A percentile compares a stretch with the other conserved stretches of the same genome.
These are phyloP conservation scores for Naganishia cerealis DNA, from an alignment of 1,284 basidiomycete species.

Conservation along the genomic window DNA sequence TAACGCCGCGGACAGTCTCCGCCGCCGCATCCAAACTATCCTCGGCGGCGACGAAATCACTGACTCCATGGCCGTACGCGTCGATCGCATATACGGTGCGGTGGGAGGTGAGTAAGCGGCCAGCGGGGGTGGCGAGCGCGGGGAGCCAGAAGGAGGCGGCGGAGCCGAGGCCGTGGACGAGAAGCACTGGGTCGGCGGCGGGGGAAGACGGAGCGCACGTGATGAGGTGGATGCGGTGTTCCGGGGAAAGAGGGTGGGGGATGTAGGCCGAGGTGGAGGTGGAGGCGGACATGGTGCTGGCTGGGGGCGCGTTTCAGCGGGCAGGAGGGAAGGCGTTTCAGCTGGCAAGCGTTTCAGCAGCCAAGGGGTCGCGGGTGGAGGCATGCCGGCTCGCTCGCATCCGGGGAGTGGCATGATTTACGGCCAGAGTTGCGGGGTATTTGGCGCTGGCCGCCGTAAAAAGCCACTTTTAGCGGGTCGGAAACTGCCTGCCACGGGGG, in stretches of 20 bases:
- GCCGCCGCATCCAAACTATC: conserved; percentile 37
- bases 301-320: no score
- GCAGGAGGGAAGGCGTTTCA: no score
- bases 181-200: conserved; percentile 53
- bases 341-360: no score
- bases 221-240: conserved; percentile 22
- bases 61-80: conserved; percentile 39
- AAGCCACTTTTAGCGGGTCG: no score
- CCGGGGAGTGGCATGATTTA: no score
- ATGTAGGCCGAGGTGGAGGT: conserved; percentile 26
- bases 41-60: conserved; percentile 3
- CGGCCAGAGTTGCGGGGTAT: no score
- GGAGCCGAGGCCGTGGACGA: conserved; percentile 40
- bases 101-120: conserved; percentile 23
- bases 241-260: conserved; percentile 8
- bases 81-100: conserved; percentile 40
- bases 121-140: conserved; percentile 30
- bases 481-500: no score
- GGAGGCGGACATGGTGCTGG: neutral
- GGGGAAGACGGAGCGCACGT: conserved; percentile 54
- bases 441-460: no score
- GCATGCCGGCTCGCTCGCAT: no score
- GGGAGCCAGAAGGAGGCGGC: conserved; percentile 53
- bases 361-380: no score
- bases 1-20: conserved; percentile 34